These are phyloP conservation scores for Lantana camara DNA, from an alignment of 257 asterid genomes.

Conservation along the genomic window DNA sequence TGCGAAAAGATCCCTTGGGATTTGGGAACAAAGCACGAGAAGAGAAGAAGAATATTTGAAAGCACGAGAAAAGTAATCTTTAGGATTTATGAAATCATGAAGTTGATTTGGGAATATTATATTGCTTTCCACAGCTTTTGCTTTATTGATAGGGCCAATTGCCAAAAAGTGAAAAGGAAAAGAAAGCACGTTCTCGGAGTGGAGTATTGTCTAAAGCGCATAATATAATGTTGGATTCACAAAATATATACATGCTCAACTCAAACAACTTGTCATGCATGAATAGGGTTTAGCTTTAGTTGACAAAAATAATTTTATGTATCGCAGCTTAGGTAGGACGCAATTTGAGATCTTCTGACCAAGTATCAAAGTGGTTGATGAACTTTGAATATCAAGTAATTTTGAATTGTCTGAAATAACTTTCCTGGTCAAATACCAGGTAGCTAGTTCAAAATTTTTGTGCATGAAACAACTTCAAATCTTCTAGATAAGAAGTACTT, in stretches of 20 bases:
- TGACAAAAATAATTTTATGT: too few species aligned
- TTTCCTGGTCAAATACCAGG: too few species aligned
- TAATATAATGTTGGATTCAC: slow-evolving; percentile 1
- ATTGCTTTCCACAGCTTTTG: slow-evolving; percentile 16
- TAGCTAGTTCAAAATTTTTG: too few species aligned
- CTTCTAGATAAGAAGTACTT: too few species aligned
- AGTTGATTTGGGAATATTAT: slow-evolving; percentile 2
- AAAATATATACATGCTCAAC: too few species aligned
- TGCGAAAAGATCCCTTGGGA: slow-evolving; percentile 18
- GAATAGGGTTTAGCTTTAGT: neutral
- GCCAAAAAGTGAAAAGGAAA: too few species aligned
- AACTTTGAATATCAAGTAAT: too few species aligned
- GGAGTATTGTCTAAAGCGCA: slow-evolving; percentile 15
- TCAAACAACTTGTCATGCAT: neutral
- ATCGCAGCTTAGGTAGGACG: too few species aligned
- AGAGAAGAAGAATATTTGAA: slow-evolving; percentile 20
- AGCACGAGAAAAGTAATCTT: slow-evolving; percentile 9
- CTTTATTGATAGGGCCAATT: neutral
- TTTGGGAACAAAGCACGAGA: slow-evolving; percentile 23
- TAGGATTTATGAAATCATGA: slow-evolving; percentile 4
- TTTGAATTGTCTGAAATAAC: too few species aligned
- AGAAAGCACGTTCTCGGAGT: slow-evolving; percentile 22
- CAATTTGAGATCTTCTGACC: too few species aligned
- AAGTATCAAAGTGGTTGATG: too few species aligned
- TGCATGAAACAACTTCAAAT: too few species aligned